Percentiles rank a stretch among this genome's conserved stretches.
Evolutionary conservation across 2,329 filamentous ascomycete genomes (phyloP).

Genomic region (Knufia petricola): DNA sequence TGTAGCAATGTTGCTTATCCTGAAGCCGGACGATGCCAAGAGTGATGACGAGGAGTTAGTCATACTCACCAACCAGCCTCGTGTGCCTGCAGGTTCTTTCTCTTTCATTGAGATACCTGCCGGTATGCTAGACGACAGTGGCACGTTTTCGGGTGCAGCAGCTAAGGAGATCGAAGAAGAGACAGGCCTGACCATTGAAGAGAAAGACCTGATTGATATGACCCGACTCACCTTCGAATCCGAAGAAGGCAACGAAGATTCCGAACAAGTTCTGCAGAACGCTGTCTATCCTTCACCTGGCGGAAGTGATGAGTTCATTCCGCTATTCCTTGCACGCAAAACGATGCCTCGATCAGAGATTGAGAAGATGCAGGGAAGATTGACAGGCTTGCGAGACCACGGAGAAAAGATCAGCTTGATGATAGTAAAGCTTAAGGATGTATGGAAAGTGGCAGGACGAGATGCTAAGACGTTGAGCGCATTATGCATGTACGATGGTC

Average conservation of each 20-base stretch:
- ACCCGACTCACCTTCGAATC: conserved; percentile 38
- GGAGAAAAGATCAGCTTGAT: conserved; percentile 52
- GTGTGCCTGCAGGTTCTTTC: conserved; percentile 47
- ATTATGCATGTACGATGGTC: conserved; percentile 45
- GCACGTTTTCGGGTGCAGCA: conserved; percentile 45
- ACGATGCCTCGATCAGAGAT: conserved; percentile 40
- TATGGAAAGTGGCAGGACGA: conserved; percentile 46
- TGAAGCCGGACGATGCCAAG: conserved; percentile 42
- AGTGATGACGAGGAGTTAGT: conserved; percentile 36
- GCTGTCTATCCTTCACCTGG: conserved; percentile 47
- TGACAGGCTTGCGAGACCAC: conserved; percentile 44
- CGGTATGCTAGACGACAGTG: conserved; percentile 50
- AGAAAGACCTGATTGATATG: conserved; percentile 45
- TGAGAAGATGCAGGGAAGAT: conserved; percentile 41
- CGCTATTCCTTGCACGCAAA: conserved; percentile 48
- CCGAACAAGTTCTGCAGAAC: conserved; percentile 35
- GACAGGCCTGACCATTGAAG: conserved; percentile 42
- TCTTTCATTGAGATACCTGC: conserved; percentile 49
- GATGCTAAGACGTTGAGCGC: conserved; percentile 50
- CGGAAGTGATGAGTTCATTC: conserved; percentile 51
- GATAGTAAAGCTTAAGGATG: conserved; percentile 40
- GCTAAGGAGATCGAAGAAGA: conserved; percentile 51
- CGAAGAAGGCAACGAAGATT: conserved; percentile 14
- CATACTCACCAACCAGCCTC: conserved; percentile 48
- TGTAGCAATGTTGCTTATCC: conserved; percentile 48